These are phyloP conservation scores for Talinum fruticosum DNA, from an alignment of 148 eudicot species.

Conservation along the genomic window DNA sequence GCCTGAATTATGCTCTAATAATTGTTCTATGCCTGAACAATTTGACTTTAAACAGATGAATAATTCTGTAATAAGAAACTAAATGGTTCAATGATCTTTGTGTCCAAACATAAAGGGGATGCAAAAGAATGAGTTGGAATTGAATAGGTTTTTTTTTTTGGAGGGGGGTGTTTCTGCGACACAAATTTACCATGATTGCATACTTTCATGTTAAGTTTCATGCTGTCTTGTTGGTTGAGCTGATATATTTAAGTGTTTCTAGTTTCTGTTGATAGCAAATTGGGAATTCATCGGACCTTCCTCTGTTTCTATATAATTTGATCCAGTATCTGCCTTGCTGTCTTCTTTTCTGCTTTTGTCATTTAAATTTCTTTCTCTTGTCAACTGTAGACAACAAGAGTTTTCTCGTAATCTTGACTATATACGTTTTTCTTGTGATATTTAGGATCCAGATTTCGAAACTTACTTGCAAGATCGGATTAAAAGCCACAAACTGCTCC, in stretches of 20 bases:
- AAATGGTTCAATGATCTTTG: no score
- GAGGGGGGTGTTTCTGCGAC: no score
- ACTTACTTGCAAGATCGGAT: constrained; percentile 45
- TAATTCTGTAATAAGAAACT: no score
- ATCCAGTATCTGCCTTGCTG: background rate
- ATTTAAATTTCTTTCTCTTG: background rate
- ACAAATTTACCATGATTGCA: background rate
- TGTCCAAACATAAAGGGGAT: no score
- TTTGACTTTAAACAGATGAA: no score
- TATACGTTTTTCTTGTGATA: background rate
- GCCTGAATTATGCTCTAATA: background rate
- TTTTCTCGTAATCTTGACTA: no score
- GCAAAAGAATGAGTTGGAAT: no score
- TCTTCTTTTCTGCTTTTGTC: background rate
- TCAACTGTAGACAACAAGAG: no score
- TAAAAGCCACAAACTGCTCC: constrained; percentile 35
- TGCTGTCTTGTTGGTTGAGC: background rate
- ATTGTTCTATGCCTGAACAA: background rate
- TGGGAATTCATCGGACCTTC: background rate
- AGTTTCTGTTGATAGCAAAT: background rate
- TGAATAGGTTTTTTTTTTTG: no score
- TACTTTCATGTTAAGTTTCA: background rate
- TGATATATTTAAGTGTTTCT: background rate
- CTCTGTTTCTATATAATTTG: background rate
- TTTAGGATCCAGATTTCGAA: constrained; percentile 64